Base-by-base conservation (phyloP, 306 rosid genomes). In the Dryas drummondii region DNA sequence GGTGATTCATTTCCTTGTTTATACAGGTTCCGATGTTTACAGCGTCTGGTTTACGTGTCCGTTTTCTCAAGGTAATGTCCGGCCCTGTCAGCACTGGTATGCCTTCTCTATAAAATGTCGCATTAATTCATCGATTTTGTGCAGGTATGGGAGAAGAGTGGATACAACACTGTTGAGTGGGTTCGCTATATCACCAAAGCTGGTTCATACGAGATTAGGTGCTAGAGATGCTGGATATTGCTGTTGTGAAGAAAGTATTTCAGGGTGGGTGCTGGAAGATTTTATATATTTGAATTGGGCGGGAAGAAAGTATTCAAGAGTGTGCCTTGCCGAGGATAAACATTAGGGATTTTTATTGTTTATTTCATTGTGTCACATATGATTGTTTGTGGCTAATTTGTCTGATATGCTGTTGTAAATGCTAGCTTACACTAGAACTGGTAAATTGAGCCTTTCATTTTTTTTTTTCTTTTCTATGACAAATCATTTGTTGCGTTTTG, bases 101-200 rank as follows among this genome's bases (percentile, higher is more conserved):
- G 70, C 37, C 57, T 41, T 60, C 9, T 19, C 16, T 49, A 2
- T 5, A 0, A 81, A 73, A 62, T 55, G 14, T 5, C 41, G 68
- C 52, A 13, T 75, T 17, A 44, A 70, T 47, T 58, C 19, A 60
- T 74, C 16, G 50, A 59, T 52, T 76, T 68, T 70, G 26, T 84
- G 82, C 82, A 96, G 99, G 99, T 96, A 13, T 92, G 99, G 99
- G 98, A 96, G 87, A 96, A 92, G 90, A 96, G 98, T 52, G 98
- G 99, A 40, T 92, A 96, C 90, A 92, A 90, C 82, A 96, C 99
- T 5, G 99, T 96, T 7, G 99, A 96, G 82, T 96, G 99, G 99
- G 99, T 96, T 86, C 97, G 97, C 72, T 92, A 92, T 75, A 96
- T 96, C 67, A 96, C 96, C 11, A 96, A 96, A 82, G 99, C 93